phyloP scores from a whole-genome alignment of 2,329 filamentous ascomycete species.

The Tolypocladium amazonense region DNA sequence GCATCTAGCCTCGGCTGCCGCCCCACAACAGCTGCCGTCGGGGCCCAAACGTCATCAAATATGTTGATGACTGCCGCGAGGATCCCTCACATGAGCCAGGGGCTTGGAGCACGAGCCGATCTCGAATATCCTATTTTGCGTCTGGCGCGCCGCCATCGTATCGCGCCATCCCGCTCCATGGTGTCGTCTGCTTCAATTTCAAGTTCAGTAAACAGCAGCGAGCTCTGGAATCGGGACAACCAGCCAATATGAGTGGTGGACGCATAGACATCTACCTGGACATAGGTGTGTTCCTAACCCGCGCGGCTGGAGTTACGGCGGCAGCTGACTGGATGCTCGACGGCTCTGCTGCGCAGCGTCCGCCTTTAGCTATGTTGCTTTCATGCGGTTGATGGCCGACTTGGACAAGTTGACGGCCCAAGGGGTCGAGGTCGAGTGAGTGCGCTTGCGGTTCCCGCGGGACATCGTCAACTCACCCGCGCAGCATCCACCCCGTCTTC shows the following conservation, averaged over 20 bases:
- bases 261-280: conserved; percentile 59
- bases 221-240: background rate
- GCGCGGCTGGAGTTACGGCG: background rate
- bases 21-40: background rate
- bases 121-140: background rate
- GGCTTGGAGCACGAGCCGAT: background rate
- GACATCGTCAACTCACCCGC: background rate
- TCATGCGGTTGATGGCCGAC: conserved; percentile 49
- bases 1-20: background rate
- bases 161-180: background rate
- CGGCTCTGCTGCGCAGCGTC: conserved; percentile 51
- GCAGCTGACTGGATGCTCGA: background rate
- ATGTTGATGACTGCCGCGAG: background rate
- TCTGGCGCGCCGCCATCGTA: background rate
- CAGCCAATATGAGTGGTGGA: conserved; percentile 40
- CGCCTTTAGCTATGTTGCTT: conserved; percentile 44
- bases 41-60: background rate
- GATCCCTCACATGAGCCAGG: background rate
- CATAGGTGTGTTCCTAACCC: conserved; percentile 35
- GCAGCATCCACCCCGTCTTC: conserved; percentile 61
- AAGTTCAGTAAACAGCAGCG: background rate
- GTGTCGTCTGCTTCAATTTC: background rate
- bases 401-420: conserved; percentile 42
- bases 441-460: background rate
- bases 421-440: conserved; percentile 56